phyloP scores from a whole-genome alignment of 257 asterid species.

The Solanum appendiculatum region DNA sequence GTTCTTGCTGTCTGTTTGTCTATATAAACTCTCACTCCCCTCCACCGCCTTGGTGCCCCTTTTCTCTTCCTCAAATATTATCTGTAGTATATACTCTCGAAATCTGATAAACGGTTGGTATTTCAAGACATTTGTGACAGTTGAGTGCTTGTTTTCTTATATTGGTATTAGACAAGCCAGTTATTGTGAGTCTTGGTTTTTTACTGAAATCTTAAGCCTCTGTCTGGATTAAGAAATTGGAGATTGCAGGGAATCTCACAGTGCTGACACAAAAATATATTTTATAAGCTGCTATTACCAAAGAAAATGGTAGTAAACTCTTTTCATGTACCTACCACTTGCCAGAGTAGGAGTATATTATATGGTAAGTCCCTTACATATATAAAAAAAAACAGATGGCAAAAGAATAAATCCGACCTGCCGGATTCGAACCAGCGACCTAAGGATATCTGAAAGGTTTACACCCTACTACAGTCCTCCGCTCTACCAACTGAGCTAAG shows the following conservation, averaged over 20 bases:
- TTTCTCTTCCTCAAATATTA: background rate
- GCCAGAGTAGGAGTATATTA: background rate
- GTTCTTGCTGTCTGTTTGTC: background rate
- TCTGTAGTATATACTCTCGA: background rate
- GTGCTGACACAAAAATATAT: background rate
- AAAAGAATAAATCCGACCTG: background rate
- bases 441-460: constrained; percentile 1
- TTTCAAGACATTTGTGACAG: background rate
- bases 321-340: background rate
- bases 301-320: background rate
- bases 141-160: background rate
- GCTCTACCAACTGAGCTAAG: constrained; percentile 3
- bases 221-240: background rate
- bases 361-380: background rate
- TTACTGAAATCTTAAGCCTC: background rate
- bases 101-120: background rate
- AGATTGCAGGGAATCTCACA: background rate
- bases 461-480: background rate
- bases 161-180: background rate
- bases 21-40: background rate
- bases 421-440: background rate
- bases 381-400: background rate
- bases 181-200: background rate
- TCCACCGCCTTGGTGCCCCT: background rate
- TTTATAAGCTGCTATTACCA: background rate